These are phyloP conservation scores for Davidsoniella virescens DNA, from an alignment of 2,329 filamentous ascomycete genomes.

Conservation along the genomic window DNA sequence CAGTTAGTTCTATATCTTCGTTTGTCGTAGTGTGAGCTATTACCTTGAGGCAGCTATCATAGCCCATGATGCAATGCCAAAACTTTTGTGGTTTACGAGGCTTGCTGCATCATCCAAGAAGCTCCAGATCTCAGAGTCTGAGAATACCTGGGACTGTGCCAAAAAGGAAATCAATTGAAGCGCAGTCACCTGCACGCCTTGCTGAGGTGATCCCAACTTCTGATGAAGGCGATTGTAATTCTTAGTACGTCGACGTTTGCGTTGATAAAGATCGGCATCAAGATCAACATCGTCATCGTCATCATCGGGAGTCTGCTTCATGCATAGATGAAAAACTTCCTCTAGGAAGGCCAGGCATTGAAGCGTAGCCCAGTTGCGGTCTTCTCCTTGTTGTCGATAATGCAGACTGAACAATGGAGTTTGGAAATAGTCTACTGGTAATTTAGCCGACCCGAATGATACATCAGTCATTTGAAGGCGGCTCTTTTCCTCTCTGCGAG, in stretches of 20 bases:
- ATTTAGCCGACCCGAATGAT: slow-evolving; percentile 33
- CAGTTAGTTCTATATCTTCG: slow-evolving; percentile 15
- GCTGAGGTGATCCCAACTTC: slow-evolving; percentile 30
- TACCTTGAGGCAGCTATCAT: slow-evolving; percentile 70
- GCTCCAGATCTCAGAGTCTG: slow-evolving; percentile 34
- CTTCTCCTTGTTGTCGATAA: slow-evolving; percentile 34
- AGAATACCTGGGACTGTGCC: slow-evolving; percentile 28
- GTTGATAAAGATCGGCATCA: slow-evolving; percentile 29
- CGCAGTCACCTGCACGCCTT: slow-evolving; percentile 31
- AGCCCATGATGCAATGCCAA: slow-evolving; percentile 57
- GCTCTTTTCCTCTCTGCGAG: slow-evolving; percentile 50
- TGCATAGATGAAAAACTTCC: slow-evolving; percentile 18
- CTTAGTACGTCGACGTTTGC: slow-evolving; percentile 34
- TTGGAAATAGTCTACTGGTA: slow-evolving; percentile 29
- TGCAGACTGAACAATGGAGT: slow-evolving; percentile 37
- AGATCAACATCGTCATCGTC: slow-evolving; percentile 6
- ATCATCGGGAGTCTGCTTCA: not conserved
- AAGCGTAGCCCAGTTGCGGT: slow-evolving; percentile 44
- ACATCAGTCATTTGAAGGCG: slow-evolving; percentile 68
- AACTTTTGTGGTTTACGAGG: slow-evolving; percentile 54
- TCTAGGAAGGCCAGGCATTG: slow-evolving; percentile 44
- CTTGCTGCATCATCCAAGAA: slow-evolving; percentile 40
- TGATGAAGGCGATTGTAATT: slow-evolving; percentile 31
- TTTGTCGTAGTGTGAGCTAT: slow-evolving; percentile 1
- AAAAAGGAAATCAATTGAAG: slow-evolving; percentile 44